Percentiles rank a stretch among this genome's conserved stretches.
Conservation (phyloP, 768 basidiomycete genomes). For the Trametes cinnabarina region DNA sequence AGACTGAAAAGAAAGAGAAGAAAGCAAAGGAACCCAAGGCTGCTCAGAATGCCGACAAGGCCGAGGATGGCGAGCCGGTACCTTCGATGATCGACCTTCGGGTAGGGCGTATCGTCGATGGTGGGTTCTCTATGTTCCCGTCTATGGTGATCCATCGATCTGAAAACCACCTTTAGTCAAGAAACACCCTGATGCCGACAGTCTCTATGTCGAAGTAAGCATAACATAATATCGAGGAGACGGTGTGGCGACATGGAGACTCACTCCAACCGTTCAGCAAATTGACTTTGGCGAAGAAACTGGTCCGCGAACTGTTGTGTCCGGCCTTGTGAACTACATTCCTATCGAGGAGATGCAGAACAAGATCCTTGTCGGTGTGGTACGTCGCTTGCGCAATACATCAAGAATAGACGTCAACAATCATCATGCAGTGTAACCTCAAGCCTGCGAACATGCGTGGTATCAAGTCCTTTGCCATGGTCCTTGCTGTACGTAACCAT, state of each 20-base stretch:
- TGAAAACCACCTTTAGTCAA: conserved; percentile 54
- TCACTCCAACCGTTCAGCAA: conserved; percentile 50
- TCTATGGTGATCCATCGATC: no score
- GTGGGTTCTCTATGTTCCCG: conserved; percentile 42
- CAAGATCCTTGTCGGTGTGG: conserved; percentile 79
- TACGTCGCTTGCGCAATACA: conserved; percentile 33
- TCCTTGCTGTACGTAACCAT: conserved; percentile 68
- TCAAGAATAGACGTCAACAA: background rate
- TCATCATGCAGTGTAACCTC: conserved; percentile 67
- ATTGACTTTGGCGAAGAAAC: conserved; percentile 95
- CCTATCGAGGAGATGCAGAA: conserved; percentile 92
- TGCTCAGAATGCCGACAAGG: conserved; percentile 18
- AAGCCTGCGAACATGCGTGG: conserved; percentile 98
- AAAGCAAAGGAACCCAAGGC: conserved; percentile 24
- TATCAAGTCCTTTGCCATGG: conserved; percentile 98
- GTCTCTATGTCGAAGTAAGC: conserved; percentile 88
- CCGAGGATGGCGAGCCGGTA: conserved; percentile 77
- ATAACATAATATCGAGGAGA: background rate
- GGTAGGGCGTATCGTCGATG: conserved; percentile 89
- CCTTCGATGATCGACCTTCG: conserved; percentile 98
- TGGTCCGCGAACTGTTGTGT: conserved; percentile 94
- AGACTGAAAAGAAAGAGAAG: conserved; percentile 25
- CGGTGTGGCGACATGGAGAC: no score
- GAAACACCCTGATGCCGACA: conserved; percentile 96
- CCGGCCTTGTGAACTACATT: conserved; percentile 94